Evolutionary conservation across 2,329 filamentous ascomycete species (phyloP), one percentile per base, ranked within the genome.

Genomic region (Thelonectria rubi): DNA sequence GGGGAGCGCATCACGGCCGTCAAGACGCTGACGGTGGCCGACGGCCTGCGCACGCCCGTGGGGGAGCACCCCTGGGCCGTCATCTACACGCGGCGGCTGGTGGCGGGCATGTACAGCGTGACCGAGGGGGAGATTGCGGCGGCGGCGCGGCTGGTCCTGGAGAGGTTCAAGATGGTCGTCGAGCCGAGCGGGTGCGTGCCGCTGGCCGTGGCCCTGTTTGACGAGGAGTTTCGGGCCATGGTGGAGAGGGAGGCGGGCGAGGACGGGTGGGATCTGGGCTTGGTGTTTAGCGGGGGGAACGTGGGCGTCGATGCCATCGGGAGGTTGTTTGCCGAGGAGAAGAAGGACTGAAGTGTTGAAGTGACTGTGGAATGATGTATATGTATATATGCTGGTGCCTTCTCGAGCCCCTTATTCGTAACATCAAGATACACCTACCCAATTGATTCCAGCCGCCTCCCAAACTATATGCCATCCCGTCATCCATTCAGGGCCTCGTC

Each of bases 141-240:
- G 20, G 91, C 94, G 12, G 84, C 97, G 85, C 80, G 85, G 63
- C 77, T 98, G 64, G 90, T 97, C 34, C 80, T 94, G 64, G 94
- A 98, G 84, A 81, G 94, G 60, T 88, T 95, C 83, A 97, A 98
- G 86, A 80, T 97, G 48, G 88, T 97, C 20, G 88, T 97, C 12
- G 94, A 98, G 82, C 94, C 94, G 20, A 94, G 90, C 76, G 87
- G 91, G 0, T 93, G 89, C 2, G 94, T 97, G n/a, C 87, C 88
- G 1, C 76, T 98, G 62, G 95, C 94, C 0, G 91, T 92, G 8
- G 89, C 88, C 54, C 79, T 98, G 67, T 97, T 87, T 67, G 91
- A 97, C 74, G 92, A 96, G 77, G 92, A 93, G 4, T 97, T 97
- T 65, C 81, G 92, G 60, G 75, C 72, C 12, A 76, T 90, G 76